phyloP scores from a whole-genome alignment of 1,284 basidiomycete species.

The Pisolithus thermaeus region DNA sequence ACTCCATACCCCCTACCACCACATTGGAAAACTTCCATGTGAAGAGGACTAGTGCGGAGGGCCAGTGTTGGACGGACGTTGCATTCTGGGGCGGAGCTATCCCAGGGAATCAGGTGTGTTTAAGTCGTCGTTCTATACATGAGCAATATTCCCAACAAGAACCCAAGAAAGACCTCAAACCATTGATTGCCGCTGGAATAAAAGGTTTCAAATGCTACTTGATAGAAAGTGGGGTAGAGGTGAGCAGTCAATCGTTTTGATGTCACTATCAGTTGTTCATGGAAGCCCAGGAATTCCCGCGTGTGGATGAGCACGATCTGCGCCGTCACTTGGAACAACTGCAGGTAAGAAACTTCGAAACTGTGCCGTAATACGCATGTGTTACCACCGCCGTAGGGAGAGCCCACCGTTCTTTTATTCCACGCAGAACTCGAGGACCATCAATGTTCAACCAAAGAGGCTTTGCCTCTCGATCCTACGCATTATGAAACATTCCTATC shows the following conservation, averaged over 20 bases:
- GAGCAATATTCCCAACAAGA: background rate
- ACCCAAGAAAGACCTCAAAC: conserved; percentile 56
- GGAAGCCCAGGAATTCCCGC: conserved; percentile 76
- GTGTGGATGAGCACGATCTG: conserved; percentile 70
- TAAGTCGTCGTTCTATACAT: background rate
- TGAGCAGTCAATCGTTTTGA: conserved; percentile 29
- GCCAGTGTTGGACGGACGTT: conserved; percentile 79
- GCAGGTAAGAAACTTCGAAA: conserved; percentile 39
- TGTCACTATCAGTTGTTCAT: conserved; percentile 2
- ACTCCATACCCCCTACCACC: conserved; percentile 92
- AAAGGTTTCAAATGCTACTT: conserved; percentile 96
- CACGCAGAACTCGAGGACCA: conserved; percentile 77
- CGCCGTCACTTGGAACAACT: conserved; percentile 66
- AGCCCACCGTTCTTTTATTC: conserved; percentile 71
- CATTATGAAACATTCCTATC: conserved; percentile 77
- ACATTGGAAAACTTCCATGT: conserved; percentile 66
- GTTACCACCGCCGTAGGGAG: conserved; percentile 39
- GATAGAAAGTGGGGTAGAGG: conserved; percentile 89
- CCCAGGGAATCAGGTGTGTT: conserved; percentile 73
- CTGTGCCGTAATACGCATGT: too few species aligned
- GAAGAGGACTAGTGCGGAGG: conserved; percentile 67
- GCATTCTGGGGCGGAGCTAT: conserved; percentile 95
- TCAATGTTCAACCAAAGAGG: conserved; percentile 6
- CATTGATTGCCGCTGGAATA: conserved; percentile 71
- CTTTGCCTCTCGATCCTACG: conserved; percentile 36